phyloP scores from a whole-genome alignment of 805 yeast species.

The Pachysolen tannophilus region DNA sequence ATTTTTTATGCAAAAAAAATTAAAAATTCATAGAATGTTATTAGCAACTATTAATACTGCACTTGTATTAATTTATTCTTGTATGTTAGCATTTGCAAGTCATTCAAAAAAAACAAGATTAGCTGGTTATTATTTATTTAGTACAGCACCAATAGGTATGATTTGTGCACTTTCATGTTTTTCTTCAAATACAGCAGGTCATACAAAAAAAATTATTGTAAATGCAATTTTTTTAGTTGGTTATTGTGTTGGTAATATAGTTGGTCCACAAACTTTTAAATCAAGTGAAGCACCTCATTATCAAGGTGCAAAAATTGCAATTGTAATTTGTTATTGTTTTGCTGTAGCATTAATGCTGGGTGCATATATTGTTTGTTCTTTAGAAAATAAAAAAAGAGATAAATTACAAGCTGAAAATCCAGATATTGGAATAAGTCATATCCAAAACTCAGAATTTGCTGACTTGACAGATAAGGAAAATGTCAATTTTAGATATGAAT shows the following conservation, averaged over 20 bases:
- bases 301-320: constrained; percentile 39
- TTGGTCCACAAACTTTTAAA: constrained; percentile 69
- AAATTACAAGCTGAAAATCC: constrained; percentile 12
- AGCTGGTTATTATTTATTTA: constrained; percentile 24
- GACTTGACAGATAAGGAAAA: constrained; percentile 49
- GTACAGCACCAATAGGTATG: constrained; percentile 20
- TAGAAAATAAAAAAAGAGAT: constrained; percentile 32
- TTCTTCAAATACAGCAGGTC: constrained; percentile 51
- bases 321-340: constrained; percentile 26
- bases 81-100: constrained; percentile 19
- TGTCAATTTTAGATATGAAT: constrained; percentile 37
- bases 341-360: constrained; percentile 21
- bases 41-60: constrained; percentile 15
- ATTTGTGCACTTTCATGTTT: constrained; percentile 18
- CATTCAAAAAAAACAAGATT: constrained; percentile 24
- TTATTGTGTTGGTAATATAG: constrained; percentile 59
- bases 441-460: constrained; percentile 32
- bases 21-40: constrained; percentile 14
- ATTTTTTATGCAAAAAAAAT: constrained; percentile 6
- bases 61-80: constrained; percentile 14
- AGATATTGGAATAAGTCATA: constrained; percentile 14
- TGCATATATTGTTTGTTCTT: constrained; percentile 14
- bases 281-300: constrained; percentile 52
- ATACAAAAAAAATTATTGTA: constrained; percentile 60
- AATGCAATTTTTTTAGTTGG: constrained; percentile 54